Conservation (phyloP, 140 eudicot genomes). For the Stevia rebaudiana region DNA sequence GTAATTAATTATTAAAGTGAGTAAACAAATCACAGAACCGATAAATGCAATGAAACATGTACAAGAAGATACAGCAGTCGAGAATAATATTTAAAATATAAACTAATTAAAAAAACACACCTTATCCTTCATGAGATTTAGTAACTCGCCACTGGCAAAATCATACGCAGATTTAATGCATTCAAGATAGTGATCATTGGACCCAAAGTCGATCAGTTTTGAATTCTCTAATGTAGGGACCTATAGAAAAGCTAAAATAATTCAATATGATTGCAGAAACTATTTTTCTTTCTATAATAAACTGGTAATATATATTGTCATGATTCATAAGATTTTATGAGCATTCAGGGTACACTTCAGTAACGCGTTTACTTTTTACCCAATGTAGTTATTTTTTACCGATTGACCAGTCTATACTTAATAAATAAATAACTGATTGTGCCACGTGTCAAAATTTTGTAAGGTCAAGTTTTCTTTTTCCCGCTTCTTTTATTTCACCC, state of each 20-base stretch:
- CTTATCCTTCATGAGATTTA: conserved; percentile 91
- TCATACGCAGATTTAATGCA: conserved; percentile 91
- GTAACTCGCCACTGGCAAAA: conserved; percentile 90
- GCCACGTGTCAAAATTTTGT: too few species aligned
- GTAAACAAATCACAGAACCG: background rate
- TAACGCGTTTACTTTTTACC: background rate
- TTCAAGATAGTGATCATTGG: conserved; percentile 89
- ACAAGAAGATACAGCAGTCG: conserved; percentile 6
- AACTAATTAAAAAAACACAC: conserved; percentile 43
- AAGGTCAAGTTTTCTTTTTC: too few species aligned
- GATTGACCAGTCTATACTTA: background rate
- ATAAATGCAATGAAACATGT: conserved; percentile 7
- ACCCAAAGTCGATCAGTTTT: conserved; percentile 75
- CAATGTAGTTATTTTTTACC: background rate
- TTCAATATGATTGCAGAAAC: background rate
- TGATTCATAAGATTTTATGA: background rate
- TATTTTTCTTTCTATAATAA: background rate
- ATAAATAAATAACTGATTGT: too few species aligned
- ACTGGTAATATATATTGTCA: background rate
- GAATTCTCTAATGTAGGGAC: conserved; percentile 81
- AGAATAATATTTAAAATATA: conserved; percentile 11
- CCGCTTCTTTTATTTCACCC: too few species aligned
- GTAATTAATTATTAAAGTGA: conserved; percentile 1
- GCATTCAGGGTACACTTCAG: background rate
- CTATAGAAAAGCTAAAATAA: conserved; percentile 31